Evolutionary conservation across 139 green algal genomes (phyloP).

Genomic region (Micractinium conductrix): DNA sequence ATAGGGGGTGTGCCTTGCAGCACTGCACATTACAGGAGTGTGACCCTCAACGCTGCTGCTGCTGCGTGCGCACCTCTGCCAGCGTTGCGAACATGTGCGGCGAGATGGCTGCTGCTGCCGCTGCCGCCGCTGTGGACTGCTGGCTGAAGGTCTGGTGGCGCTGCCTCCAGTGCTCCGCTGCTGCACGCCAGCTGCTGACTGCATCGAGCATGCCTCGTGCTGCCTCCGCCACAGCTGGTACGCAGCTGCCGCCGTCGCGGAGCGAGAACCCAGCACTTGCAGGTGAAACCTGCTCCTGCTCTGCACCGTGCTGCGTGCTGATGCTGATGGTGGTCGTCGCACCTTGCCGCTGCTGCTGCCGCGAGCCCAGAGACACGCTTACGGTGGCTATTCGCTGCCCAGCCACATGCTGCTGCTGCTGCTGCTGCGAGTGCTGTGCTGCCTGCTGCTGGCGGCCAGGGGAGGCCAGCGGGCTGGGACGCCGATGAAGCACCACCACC

Average conservation of each 20-base stretch:
- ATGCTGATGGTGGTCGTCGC: not conserved
- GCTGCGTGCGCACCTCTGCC: not conserved
- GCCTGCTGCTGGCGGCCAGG: not conserved
- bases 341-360: not conserved
- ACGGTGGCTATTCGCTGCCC: not conserved
- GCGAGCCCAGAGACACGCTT: not conserved
- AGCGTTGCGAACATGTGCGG: not conserved
- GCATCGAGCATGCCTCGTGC: not conserved
- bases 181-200: conserved; percentile 5
- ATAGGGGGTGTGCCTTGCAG: no score
- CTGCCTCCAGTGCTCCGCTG: conserved; percentile 29
- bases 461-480: not conserved
- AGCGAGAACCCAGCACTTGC: not conserved
- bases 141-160: not conserved
- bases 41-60: not conserved
- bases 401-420: not conserved
- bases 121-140: not conserved
- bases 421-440: not conserved
- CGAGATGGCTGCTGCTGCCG: not conserved
- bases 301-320: not conserved
- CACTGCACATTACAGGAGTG: no score
- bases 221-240: not conserved
- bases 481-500: not conserved
- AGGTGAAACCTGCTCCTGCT: not conserved
- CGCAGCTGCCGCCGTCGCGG: not conserved